A percentile compares a stretch with the other conserved stretches of the same genome.
phyloP scores from a whole-genome alignment of 352 stramenopile genomes.

The Pythium monospermum region DNA sequence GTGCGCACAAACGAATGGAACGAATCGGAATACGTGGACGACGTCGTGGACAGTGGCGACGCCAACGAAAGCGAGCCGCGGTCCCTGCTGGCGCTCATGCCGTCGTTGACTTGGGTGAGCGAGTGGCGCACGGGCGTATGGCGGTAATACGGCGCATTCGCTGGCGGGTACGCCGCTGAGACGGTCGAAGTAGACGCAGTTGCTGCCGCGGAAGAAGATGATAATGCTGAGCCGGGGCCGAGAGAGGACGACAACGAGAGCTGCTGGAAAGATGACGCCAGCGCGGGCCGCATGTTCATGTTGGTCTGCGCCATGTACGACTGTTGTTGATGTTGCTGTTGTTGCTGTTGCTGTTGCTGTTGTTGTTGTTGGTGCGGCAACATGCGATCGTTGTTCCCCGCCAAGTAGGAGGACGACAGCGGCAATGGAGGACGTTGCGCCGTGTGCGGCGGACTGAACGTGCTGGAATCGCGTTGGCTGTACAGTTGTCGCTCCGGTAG shows the following conservation, averaged over 20 bases:
- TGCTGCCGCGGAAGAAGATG: conserved; percentile 13
- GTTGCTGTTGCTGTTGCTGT: too few relatives aligned
- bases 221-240: conserved; percentile 1
- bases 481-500: conserved; percentile 15
- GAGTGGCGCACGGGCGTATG: conserved; percentile 19
- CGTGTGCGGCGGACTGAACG: too few relatives aligned
- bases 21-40: conserved; percentile 21
- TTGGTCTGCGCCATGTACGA: background rate
- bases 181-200: conserved; percentile 18
- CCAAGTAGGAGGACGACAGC: conserved; percentile 12
- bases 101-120: conserved; percentile 18
- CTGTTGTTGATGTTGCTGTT: too few relatives aligned
- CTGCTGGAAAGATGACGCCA: conserved; percentile 14
- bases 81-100: conserved; percentile 8
- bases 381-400: background rate
- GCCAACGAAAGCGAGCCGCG: conserved; percentile 11
- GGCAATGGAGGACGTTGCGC: background rate
- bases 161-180: conserved; percentile 25
- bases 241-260: conserved; percentile 17
- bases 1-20: conserved; percentile 20
- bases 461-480: background rate
- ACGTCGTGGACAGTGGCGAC: conserved; percentile 19
- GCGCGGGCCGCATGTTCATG: conserved; percentile 1
- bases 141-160: conserved; percentile 19
- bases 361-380: background rate